Evolutionary conservation across 2,329 filamentous ascomycete genomes (phyloP), one percentile per base, ranked within the genome.

Genomic region (Helotiales sp.): DNA sequence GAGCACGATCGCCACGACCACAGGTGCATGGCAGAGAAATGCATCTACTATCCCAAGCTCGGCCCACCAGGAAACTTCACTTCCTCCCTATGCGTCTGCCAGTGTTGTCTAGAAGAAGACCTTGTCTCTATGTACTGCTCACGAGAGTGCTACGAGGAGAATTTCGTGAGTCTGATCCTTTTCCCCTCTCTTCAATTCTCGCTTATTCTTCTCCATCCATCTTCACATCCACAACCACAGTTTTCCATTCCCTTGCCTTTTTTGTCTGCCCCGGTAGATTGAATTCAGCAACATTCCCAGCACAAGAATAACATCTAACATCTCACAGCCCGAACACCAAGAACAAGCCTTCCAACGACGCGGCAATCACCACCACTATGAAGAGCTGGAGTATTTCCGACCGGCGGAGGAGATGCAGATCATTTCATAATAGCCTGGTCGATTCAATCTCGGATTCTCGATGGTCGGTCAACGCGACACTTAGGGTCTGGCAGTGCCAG

Each of bases 91-190:
- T 71, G 73, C 2, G 63, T 74, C 13, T 75, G 73, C 47, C 50
- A 65, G 45, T 69, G 70, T 24, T 75, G 74, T 30, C 62, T 57
- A 24, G 62, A 70, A n/a, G 67, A 74, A 40, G 69, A 71, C 15
- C 37, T 70, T 6, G 50, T 70, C 7, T 72, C 67, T n/a, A 71
- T 69, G 45, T 75, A 72, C 54, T 75, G 74, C 64, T 74, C 73
- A 1, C 61, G 65, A 5, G 65, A 70, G 2, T 75, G 74, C 59
- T 74, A 74, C 61, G 30, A 63, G 30, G 61, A 69, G 24, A 75
- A 75, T 64, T 55, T 72, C 50, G 74, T 74, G 63, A 22, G 69
- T 66, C 8, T 34, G 8, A n/a, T n/a, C n/a, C n/a, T 26, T 32
- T 1, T 34, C 22, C 28, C 7, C 26, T 8, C 11, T 37, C 45